phyloP scores from a whole-genome alignment of 2,329 filamentous ascomycete species.

The Scolecobasidium constrictum region DNA sequence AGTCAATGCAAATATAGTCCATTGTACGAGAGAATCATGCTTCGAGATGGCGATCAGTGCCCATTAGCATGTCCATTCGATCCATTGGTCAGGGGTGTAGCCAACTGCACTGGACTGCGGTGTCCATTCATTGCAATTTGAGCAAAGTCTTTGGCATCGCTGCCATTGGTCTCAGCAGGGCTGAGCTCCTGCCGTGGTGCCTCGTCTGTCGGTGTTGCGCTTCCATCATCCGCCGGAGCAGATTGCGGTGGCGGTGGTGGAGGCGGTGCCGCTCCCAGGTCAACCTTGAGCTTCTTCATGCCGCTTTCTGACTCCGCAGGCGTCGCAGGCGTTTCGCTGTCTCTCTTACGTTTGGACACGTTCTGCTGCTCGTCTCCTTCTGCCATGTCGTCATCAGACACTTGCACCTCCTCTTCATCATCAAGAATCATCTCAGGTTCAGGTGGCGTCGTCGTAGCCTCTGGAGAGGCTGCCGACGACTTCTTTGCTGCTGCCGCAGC shows the following conservation, averaged over 20 bases:
- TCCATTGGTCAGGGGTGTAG: slow-evolving; percentile 12
- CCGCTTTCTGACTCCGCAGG: slow-evolving; percentile 17
- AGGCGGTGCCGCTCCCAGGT: slow-evolving; percentile 8
- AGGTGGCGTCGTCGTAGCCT: background rate
- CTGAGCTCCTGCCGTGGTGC: slow-evolving; percentile 19
- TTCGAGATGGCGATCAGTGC: too few species aligned
- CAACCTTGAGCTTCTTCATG: slow-evolving; percentile 13
- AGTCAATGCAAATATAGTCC: too few species aligned
- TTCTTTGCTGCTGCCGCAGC: slow-evolving; percentile 20
- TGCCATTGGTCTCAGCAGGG: background rate
- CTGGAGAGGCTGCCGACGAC: background rate
- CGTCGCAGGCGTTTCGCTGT: slow-evolving; percentile 5
- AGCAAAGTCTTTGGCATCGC: background rate
- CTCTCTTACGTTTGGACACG: slow-evolving; percentile 6
- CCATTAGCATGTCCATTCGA: slow-evolving; percentile 3
- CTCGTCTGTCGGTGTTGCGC: slow-evolving; percentile 21
- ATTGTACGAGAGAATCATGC: too few species aligned
- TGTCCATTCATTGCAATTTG: slow-evolving; percentile 50
- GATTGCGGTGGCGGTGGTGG: slow-evolving; percentile 31
- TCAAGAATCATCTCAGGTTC: background rate
- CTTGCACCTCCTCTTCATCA: slow-evolving; percentile 7
- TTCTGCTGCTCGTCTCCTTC: slow-evolving; percentile 9
- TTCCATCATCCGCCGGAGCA: slow-evolving; percentile 21
- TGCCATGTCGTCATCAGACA: slow-evolving; percentile 4
- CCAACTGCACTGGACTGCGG: slow-evolving; percentile 71